Conservation (phyloP, 306 rosid species). For the Trichosanthes cucumerina region DNA sequence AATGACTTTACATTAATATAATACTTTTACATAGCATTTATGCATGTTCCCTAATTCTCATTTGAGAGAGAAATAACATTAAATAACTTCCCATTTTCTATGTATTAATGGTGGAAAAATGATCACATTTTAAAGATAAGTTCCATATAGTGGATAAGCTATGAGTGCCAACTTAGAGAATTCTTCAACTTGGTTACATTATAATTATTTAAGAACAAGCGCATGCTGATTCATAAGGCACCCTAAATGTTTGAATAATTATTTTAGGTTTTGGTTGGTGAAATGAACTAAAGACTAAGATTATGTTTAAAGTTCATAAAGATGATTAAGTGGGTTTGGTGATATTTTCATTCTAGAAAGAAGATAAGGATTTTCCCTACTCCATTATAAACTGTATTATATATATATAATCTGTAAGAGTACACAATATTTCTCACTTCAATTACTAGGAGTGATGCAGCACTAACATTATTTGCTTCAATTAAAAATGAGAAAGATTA, state of each 20-base stretch:
- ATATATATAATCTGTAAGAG: neutral
- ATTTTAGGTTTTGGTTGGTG: neutral
- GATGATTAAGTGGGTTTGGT: neutral
- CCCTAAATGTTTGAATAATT: neutral
- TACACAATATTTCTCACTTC: too few relatives aligned
- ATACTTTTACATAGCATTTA: neutral
- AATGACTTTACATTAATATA: neutral
- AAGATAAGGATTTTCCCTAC: neutral
- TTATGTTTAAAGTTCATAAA: neutral
- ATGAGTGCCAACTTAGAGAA: neutral
- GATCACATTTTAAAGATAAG: neutral
- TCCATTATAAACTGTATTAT: neutral
- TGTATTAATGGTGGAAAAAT: neutral
- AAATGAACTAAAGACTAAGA: neutral
- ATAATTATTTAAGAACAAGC: neutral
- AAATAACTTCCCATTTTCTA: neutral
- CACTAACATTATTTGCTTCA: too few relatives aligned
- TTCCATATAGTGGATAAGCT: neutral
- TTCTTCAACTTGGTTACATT: neutral
- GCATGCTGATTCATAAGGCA: neutral
- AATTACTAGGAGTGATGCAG: too few relatives aligned
- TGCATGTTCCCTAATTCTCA: neutral
- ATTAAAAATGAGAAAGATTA: too few relatives aligned
- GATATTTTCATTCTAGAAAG: neutral
- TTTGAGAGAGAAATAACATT: neutral